A percentile compares a stretch with the other conserved stretches of the same genome.
Evolutionary conservation across 1,284 basidiomycete species (phyloP).

Genomic region (Anthracocystis walkeri): DNA sequence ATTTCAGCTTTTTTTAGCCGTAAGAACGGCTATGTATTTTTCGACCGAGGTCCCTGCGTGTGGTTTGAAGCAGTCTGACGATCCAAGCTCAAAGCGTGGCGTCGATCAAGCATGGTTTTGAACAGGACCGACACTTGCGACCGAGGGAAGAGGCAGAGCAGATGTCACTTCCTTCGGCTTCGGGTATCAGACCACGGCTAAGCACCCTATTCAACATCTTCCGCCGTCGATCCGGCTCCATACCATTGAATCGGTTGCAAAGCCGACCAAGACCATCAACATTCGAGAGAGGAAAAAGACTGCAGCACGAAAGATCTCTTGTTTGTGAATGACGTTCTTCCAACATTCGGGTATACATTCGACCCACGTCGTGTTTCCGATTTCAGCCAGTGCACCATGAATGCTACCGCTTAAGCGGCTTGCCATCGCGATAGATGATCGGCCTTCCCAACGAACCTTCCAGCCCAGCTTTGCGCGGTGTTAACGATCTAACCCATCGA

Average conservation of each 20-base stretch:
- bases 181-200: neutral
- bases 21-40: too few species aligned
- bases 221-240: neutral
- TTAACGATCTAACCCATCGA: constrained; percentile 23
- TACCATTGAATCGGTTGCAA: neutral
- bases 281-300: too few species aligned
- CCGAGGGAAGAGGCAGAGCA: neutral
- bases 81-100: too few species aligned
- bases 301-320: neutral
- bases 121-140: too few species aligned
- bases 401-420: constrained; percentile 1
- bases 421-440: constrained; percentile 29
- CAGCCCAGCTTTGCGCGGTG: neutral
- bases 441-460: constrained; percentile 19
- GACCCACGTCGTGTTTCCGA: neutral
- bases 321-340: neutral
- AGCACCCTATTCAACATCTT: neutral
- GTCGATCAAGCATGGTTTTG: too few species aligned
- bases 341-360: neutral
- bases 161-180: neutral
- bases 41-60: too few species aligned
- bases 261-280: neutral
- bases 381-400: neutral
- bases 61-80: too few species aligned
- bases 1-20: too few species aligned